Evolutionary conservation across 2,329 filamentous ascomycete genomes (phyloP), one percentile per base, ranked within the genome.

Genomic region (Eutypella sp.): DNA sequence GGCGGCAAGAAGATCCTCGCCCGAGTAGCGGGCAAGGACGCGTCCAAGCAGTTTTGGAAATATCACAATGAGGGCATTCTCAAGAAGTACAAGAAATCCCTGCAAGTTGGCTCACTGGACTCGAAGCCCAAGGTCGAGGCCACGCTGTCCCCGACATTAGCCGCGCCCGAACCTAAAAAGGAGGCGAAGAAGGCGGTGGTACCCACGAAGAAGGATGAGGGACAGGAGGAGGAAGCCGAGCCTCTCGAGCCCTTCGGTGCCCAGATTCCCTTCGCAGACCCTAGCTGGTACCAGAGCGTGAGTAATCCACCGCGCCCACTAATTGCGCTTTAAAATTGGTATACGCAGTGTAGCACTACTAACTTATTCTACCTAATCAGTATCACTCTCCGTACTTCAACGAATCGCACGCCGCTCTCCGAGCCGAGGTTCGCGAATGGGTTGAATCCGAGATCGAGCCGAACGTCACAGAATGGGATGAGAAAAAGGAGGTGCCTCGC

Each of bases 301-400:
- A 67, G 89, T 74, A 9, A n/a, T 66, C 25, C 11, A 42, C 42
- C 16, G 8, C 16, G 20, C 29, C 29, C 22, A 36, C 6, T 23
- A 24, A 37, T 44, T 6, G 41, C n/a, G 15, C 18, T 10, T 47
- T 11, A 43, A 22, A 9, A 20, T n/a, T n/a, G n/a, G n/a, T n/a
- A n/a, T n/a, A n/a, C 3, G 18, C 15, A 22, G n/a, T 5, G 18
- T 24, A 8, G 11, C 5, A n/a, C 36, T 39, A 24, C 22, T 11
- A 24, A n/a, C 11, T n/a, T n/a, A 3, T 19, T 20, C 19, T 23
- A 15, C 1, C 3, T 44, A 3, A 42, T n/a, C 54, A 95, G 87
- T 95, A 96, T 70, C 88, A 95, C 73, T 96, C 92, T 2, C 89
- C 92, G 23, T 97, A 96, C 78, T 95, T 86, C 78, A 96, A 96